These are phyloP conservation scores for Silene vulgaris DNA, from an alignment of 179 eudicot genomes.

Conservation along the genomic window DNA sequence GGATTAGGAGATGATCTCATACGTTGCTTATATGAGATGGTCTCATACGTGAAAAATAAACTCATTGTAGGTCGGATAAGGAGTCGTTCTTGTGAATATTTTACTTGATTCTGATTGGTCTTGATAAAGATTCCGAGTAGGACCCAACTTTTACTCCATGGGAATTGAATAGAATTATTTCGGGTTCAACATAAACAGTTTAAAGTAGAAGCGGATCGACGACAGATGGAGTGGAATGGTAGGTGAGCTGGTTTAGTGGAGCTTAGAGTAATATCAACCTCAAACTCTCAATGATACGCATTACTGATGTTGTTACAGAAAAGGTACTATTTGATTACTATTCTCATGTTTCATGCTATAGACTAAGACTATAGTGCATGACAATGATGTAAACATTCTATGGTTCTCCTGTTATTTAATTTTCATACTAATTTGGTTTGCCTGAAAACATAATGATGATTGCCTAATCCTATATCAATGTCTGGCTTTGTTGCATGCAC, in stretches of 20 bases:
- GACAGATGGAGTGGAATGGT: slow-evolving; percentile 5
- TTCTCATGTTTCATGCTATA: slow-evolving; percentile 7
- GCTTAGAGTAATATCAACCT: slow-evolving; percentile 21
- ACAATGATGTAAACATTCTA: slow-evolving; percentile 13
- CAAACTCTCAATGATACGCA: slow-evolving; percentile 8
- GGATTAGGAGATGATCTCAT: no score
- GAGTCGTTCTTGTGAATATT: background rate
- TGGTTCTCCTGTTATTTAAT: background rate
- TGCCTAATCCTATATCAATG: slow-evolving; percentile 1
- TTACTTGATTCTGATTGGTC: slow-evolving; percentile 5
- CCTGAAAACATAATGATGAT: background rate
- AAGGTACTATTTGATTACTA: background rate
- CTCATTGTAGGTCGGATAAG: no score
- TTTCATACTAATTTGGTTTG: background rate
- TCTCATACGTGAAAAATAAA: no score
- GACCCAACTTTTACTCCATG: background rate
- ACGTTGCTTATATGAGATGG: no score
- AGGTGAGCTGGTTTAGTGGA: slow-evolving; percentile 28
- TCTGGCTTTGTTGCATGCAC: background rate
- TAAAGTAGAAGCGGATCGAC: background rate
- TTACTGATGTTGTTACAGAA: slow-evolving; percentile 19
- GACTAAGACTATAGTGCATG: no score
- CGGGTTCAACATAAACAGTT: background rate
- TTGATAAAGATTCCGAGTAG: slow-evolving; percentile 3
- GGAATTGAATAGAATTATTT: background rate